These are phyloP conservation scores for Cylindrotheca closterium DNA, from an alignment of 108 stramenopile genomes.

Conservation along the genomic window DNA sequence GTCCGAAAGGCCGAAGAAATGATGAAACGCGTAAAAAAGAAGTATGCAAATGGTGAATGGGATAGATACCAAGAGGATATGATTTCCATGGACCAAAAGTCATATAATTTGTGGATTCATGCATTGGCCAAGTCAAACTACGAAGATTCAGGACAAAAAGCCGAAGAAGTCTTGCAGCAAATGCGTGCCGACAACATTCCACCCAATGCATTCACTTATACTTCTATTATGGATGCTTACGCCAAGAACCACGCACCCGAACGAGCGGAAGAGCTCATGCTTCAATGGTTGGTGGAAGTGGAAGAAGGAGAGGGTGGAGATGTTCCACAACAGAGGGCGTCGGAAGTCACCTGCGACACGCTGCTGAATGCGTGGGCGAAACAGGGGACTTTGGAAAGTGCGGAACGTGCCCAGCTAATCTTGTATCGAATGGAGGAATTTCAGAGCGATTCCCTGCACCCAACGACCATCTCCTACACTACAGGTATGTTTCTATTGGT, in stretches of 20 bases:
- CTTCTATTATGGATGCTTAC: conserved; percentile 50
- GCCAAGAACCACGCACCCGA: conserved; percentile 23
- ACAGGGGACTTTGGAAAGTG: conserved; percentile 45
- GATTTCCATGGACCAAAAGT: conserved; percentile 26
- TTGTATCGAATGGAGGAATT: conserved; percentile 56
- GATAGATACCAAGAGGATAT: no score
- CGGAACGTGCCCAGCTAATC: conserved; percentile 56
- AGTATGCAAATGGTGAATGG: conserved; percentile 2
- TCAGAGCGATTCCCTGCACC: conserved; percentile 16
- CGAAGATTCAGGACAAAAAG: conserved; percentile 12
- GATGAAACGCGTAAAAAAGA: conserved; percentile 14
- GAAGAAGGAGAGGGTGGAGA: conserved; percentile 1
- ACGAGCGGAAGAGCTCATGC: conserved; percentile 38
- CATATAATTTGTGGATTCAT: conserved; percentile 48
- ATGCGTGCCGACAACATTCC: conserved; percentile 17
- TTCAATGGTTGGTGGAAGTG: conserved; percentile 29
- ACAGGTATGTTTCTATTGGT: conserved; percentile 26
- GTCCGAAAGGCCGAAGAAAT: conserved; percentile 29
- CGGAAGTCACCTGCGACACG: conserved; percentile 37
- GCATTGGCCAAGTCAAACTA: conserved; percentile 31
- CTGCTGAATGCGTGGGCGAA: conserved; percentile 46
- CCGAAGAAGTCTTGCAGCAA: conserved; percentile 27
- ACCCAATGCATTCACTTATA: conserved; percentile 55
- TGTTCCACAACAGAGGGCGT: conserved; percentile 10
- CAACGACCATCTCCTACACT: conserved; percentile 27